Conservation (phyloP, 192 early-diverging fungal species). For the Umbelopsis isabellina region DNA sequence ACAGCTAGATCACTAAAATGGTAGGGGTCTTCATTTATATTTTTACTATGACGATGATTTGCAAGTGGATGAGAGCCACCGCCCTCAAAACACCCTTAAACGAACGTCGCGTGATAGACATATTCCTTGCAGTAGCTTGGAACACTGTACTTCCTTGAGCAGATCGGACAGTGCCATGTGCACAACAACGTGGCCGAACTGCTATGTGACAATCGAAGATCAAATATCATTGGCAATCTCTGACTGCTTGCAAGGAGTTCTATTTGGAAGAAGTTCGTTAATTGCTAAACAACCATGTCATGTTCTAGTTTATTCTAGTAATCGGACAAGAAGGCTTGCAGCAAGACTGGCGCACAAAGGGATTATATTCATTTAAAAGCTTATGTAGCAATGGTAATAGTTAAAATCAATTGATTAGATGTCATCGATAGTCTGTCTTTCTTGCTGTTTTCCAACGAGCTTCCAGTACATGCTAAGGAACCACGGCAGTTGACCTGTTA, state of each 20-base stretch:
- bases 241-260: slow-evolving; percentile 22
- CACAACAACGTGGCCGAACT: neutral
- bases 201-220: slow-evolving; percentile 9
- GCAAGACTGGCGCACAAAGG: neutral
- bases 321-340: neutral
- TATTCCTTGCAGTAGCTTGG: neutral
- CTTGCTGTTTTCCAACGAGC: too few species aligned
- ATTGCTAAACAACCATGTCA: slow-evolving; percentile 2
- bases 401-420: too few species aligned
- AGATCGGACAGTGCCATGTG: neutral
- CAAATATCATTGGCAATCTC: slow-evolving; percentile 8
- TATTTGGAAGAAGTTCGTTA: slow-evolving; percentile 20
- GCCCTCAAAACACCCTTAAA: neutral
- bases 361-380: neutral
- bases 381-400: too few species aligned
- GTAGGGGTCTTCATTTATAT: neutral
- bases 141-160: neutral
- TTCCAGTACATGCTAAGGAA: too few species aligned
- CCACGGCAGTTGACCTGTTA: too few species aligned
- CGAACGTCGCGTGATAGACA: neutral
- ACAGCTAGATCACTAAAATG: neutral
- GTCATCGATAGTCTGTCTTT: too few species aligned
- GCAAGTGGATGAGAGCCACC: neutral
- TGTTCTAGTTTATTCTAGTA: too few species aligned
- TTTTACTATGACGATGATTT: neutral